These are phyloP conservation scores for Trichothecium sympodiale DNA, from an alignment of 2,329 filamentous ascomycete species.

Conservation along the genomic window DNA sequence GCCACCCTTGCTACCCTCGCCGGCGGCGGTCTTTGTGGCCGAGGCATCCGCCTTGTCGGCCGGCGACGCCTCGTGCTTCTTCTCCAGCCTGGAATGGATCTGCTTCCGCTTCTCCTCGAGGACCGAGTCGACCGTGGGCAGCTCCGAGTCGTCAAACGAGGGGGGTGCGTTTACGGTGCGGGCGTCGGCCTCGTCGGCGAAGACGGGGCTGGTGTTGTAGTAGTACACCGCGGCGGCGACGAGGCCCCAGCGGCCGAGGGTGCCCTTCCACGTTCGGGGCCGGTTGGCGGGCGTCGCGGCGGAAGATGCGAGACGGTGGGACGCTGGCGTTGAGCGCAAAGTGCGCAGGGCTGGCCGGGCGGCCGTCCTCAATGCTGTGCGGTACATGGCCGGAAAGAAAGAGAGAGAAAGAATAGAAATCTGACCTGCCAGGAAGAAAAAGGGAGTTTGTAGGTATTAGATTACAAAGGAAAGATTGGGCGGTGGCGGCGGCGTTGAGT, in stretches of 20 bases:
- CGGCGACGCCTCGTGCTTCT: constrained; percentile 13
- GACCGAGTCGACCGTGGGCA: constrained; percentile 56
- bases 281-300: constrained; percentile 46
- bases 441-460: too few relatives aligned
- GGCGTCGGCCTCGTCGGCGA: constrained; percentile 64
- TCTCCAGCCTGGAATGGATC: constrained; percentile 20
- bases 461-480: too few relatives aligned
- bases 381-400: constrained; percentile 31
- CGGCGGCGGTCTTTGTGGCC: constrained; percentile 13
- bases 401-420: neutral
- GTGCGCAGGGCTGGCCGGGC: constrained; percentile 31
- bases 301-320: constrained; percentile 43
- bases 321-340: constrained; percentile 19
- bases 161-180: constrained; percentile 28
- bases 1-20: constrained; percentile 3
- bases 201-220: constrained; percentile 82
- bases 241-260: constrained; percentile 60
- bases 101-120: constrained; percentile 51
- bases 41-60: constrained; percentile 5
- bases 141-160: constrained; percentile 43
- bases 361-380: constrained; percentile 36
- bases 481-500: too few relatives aligned
- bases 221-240: constrained; percentile 75
- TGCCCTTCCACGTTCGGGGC: constrained; percentile 73
- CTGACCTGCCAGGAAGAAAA: too few relatives aligned